These are phyloP conservation scores for Astrocystis sublimbata DNA, from an alignment of 495 filamentous ascomycete species.

Conservation along the genomic window DNA sequence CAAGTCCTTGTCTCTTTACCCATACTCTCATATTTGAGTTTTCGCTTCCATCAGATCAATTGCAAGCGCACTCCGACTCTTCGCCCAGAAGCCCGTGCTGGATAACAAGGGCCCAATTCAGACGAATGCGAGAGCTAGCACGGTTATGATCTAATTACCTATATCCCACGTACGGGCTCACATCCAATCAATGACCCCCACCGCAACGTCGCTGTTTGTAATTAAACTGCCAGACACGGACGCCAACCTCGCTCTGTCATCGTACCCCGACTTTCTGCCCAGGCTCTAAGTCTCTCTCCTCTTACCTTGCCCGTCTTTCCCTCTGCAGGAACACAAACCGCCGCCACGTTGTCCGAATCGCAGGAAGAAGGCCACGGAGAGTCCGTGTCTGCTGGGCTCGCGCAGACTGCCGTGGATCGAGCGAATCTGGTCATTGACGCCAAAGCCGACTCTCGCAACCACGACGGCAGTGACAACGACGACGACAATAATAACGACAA, in stretches of 20 bases:
- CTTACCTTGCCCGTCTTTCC: conserved; percentile 11
- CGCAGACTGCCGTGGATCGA: conserved; percentile 34
- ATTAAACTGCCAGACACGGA: conserved; percentile 18
- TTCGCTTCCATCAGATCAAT: background rate
- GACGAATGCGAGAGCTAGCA: conserved; percentile 11
- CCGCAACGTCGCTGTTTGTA: conserved; percentile 18
- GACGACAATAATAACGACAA: conserved; percentile 41
- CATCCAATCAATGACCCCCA: conserved; percentile 20
- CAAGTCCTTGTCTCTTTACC: no score
- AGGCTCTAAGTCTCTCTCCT: no score
- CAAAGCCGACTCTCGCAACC: conserved; percentile 16
- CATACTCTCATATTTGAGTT: no score
- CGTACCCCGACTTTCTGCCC: conserved; percentile 10
- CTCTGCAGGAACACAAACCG: conserved; percentile 7
- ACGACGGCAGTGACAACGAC: conserved; percentile 16
- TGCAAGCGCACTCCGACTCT: background rate
- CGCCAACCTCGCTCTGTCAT: conserved; percentile 20
- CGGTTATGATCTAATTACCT: no score
- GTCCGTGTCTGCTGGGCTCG: conserved; percentile 62
- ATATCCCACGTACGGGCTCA: conserved; percentile 8
- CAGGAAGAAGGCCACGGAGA: conserved; percentile 62
- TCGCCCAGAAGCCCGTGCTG: background rate
- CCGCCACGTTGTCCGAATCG: conserved; percentile 71
- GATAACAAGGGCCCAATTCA: background rate
- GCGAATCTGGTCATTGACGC: conserved; percentile 33